These are phyloP conservation scores for Brettanomyces bruxellensis DNA, from an alignment of 805 yeast genomes.

Conservation along the genomic window DNA sequence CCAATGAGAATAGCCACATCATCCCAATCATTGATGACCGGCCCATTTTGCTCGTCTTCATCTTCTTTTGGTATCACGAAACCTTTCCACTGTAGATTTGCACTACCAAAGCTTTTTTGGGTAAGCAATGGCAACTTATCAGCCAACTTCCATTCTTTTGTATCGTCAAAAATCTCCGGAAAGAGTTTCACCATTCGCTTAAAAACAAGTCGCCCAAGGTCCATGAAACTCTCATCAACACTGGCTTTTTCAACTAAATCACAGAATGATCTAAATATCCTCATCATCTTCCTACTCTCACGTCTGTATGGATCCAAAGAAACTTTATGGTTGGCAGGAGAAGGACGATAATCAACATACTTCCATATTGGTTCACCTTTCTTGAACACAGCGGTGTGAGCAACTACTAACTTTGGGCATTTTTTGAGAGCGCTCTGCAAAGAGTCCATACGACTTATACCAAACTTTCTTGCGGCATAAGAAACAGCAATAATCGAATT, in stretches of 20 bases:
- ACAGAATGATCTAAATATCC: conserved; percentile 52
- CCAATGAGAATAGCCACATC: conserved; percentile 65
- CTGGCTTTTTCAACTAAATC: conserved; percentile 84
- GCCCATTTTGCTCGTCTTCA: conserved; percentile 9
- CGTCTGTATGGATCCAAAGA: conserved; percentile 86
- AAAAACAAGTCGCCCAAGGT: conserved; percentile 62
- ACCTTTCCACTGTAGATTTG: conserved; percentile 23
- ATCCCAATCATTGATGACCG: conserved; percentile 57
- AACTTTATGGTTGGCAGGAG: conserved; percentile 65
- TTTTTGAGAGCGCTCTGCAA: conserved; percentile 58
- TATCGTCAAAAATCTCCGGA: conserved; percentile 33
- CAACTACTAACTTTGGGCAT: conserved; percentile 68
- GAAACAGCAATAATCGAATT: conserved; percentile 79
- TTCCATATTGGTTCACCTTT: conserved; percentile 83
- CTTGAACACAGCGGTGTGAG: conserved; percentile 90
- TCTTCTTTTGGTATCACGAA: conserved; percentile 12
- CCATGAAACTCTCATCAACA: conserved; percentile 88
- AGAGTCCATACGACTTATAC: conserved; percentile 71
- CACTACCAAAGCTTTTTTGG: conserved; percentile 9
- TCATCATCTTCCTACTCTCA: conserved; percentile 72
- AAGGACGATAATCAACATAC: conserved; percentile 52
- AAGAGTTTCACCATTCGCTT: conserved; percentile 30
- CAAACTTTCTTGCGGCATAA: conserved; percentile 80
- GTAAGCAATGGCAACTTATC: conserved; percentile 19
- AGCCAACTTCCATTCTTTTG: conserved; percentile 4